Evolutionary conservation across 805 yeast genomes (phyloP).

Genomic region (Suhomyces canberraensis): DNA sequence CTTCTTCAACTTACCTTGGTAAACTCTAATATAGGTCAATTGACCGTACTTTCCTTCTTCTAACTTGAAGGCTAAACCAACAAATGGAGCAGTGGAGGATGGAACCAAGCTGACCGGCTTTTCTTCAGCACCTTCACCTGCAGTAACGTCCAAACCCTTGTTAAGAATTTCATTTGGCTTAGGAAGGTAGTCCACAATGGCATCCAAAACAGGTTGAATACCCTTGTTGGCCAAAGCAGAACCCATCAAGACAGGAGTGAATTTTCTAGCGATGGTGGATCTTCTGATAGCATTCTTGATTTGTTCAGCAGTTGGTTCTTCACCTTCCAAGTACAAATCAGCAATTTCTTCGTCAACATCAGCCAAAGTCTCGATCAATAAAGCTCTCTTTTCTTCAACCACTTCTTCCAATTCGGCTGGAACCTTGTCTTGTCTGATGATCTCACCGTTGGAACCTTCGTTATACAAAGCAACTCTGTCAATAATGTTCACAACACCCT

Average conservation of each 20-base stretch:
- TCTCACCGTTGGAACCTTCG: constrained; percentile 89
- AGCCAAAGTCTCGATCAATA: constrained; percentile 89
- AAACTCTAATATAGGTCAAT: constrained; percentile 92
- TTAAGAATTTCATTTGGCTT: constrained; percentile 92
- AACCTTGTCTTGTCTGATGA: constrained; percentile 54
- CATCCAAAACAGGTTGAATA: constrained; percentile 91
- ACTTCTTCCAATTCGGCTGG: constrained; percentile 79
- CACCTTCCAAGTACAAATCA: constrained; percentile 85
- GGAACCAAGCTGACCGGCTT: constrained; percentile 71
- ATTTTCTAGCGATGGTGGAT: constrained; percentile 90
- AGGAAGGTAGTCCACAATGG: constrained; percentile 93
- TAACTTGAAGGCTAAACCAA: constrained; percentile 96
- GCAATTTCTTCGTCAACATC: constrained; percentile 98
- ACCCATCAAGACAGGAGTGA: constrained; percentile 99
- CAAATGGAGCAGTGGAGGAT: constrained; percentile 72
- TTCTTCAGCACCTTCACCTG: constrained; percentile 28
- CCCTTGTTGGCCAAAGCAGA: constrained; percentile 97
- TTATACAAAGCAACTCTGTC: constrained; percentile 84
- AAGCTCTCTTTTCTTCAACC: constrained; percentile 84
- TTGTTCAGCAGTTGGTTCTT: constrained; percentile 80
- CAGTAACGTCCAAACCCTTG: constrained; percentile 75
- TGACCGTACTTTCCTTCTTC: constrained; percentile 99
- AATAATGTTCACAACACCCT: constrained; percentile 90
- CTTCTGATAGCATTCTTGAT: constrained; percentile 88
- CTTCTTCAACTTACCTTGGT: constrained; percentile 91